Conservation (phyloP, 1,284 basidiomycete genomes). For the Puccinia brachypodii region DNA sequence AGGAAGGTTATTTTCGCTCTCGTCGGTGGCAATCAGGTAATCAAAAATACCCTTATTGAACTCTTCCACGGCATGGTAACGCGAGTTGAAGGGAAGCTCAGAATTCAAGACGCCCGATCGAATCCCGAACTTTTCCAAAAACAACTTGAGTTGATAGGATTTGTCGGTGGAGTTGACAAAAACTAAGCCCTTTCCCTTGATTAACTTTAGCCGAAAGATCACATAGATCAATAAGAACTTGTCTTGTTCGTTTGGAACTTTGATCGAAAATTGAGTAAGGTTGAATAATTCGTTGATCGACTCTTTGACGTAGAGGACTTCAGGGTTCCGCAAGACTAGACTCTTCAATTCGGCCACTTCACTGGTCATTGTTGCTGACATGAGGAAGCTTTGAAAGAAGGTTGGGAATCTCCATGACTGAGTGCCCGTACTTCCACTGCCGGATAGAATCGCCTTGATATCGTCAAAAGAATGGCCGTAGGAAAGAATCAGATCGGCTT, state of each 20-base stretch:
- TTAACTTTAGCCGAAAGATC: constrained; percentile 87
- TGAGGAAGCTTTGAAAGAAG: constrained; percentile 89
- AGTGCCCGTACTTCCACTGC: constrained; percentile 58
- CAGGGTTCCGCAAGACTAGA: constrained; percentile 79
- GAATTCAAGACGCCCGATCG: constrained; percentile 95
- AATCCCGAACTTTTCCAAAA: constrained; percentile 96
- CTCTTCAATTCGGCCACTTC: constrained; percentile 91
- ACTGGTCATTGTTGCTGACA: constrained; percentile 97
- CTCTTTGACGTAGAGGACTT: constrained; percentile 80
- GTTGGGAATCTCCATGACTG: constrained; percentile 68
- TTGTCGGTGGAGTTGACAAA: constrained; percentile 98
- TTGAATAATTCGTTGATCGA: constrained; percentile 73
- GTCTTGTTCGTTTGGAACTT: constrained; percentile 80
- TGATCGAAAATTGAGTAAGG: constrained; percentile 82
- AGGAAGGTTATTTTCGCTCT: constrained; percentile 63
- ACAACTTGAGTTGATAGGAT: constrained; percentile 89
- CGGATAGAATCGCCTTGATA: constrained; percentile 77
- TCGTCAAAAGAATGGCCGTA: constrained; percentile 91
- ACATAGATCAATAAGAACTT: constrained; percentile 94
- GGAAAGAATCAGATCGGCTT: constrained; percentile 94
- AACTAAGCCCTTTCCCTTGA: constrained; percentile 92
- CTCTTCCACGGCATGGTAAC: constrained; percentile 95
- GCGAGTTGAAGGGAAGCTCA: constrained; percentile 89
- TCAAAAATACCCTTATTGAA: constrained; percentile 99
- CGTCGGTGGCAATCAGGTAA: constrained; percentile 98